These are phyloP conservation scores for Huntiella moniliformis DNA, from an alignment of 2,329 filamentous ascomycete genomes.

Conservation along the genomic window DNA sequence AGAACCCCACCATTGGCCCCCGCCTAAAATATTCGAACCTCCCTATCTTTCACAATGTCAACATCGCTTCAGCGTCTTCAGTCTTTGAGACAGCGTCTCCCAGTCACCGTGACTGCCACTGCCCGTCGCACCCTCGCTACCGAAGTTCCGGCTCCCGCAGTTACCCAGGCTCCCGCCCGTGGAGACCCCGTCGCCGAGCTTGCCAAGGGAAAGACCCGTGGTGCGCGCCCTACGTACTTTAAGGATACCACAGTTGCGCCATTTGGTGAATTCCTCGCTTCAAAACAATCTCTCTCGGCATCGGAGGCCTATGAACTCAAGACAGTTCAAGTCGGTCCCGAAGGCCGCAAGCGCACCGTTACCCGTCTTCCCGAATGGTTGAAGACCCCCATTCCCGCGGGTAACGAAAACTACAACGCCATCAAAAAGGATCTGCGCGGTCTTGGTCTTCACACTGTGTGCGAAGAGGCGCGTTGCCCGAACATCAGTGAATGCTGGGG, in stretches of 20 bases:
- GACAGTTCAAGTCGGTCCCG: slow-evolving; percentile 45
- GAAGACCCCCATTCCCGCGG: slow-evolving; percentile 81
- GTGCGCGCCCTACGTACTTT: slow-evolving; percentile 34
- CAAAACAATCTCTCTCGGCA: slow-evolving; percentile 25
- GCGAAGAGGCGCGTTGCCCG: slow-evolving; percentile 90
- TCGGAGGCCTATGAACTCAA: slow-evolving; percentile 40
- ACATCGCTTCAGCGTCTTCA: slow-evolving; percentile 25
- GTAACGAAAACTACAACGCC: slow-evolving; percentile 69
- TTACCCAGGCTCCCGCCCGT: slow-evolving; percentile 8
- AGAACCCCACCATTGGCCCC: neutral
- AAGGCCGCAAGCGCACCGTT: slow-evolving; percentile 42
- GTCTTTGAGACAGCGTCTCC: slow-evolving; percentile 24
- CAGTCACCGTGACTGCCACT: slow-evolving; percentile 18
- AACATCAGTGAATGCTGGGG: slow-evolving; percentile 99
- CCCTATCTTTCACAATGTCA: slow-evolving; percentile 21
- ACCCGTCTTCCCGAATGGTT: slow-evolving; percentile 79
- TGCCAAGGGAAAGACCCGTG: slow-evolving; percentile 18
- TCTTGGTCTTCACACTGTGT: slow-evolving; percentile 81
- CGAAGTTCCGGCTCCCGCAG: slow-evolving; percentile 21
- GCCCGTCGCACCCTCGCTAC: slow-evolving; percentile 27
- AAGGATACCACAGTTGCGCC: slow-evolving; percentile 38
- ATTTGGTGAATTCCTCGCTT: slow-evolving; percentile 37
- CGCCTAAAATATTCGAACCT: neutral
- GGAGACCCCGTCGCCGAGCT: slow-evolving; percentile 13
- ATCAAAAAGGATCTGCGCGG: slow-evolving; percentile 89